Evolutionary conservation across 306 rosid species (phyloP), one percentile per base, ranked within the genome.

Genomic region (Lathyrus sativus): DNA sequence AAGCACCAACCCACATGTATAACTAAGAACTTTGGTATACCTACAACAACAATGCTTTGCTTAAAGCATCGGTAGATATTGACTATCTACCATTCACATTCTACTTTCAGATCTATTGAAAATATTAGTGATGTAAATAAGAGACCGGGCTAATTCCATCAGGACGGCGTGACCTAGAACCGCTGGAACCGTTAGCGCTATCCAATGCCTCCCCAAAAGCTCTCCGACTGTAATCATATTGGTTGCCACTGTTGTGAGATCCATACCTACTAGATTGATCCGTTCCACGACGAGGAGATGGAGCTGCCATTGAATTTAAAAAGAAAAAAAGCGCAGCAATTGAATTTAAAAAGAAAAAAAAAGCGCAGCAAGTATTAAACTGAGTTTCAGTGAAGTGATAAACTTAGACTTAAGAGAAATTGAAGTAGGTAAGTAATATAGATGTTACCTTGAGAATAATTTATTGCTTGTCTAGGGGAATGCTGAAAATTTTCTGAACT

Each of bases 191-290:
- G 76, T 76, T 84, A 74, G 80, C 74, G 80, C 76, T 83, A 81
- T 87, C 96, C 85, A 81, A 48, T 18, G 90, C 76, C 50, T 85
- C 73, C 80, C 87, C 89, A 74, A 70, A 71, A 56, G 80, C 85
- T 78, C 90, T 82, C 56, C 89, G 93, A 74, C 95, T 82, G 87
- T 79, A 74, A 41, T 86, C 96, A 70, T 78, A 71, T 83, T 85
- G 66, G 86, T 74, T 77, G 82, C 81, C 81, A 79, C 71, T 71
- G 59, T 54, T 54, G 75, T 61, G 86, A 49, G 85, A 79, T 82
- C 89, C 89, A 75, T 74, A 62, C 70, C 84, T 91, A 87, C 80
- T 84, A 79, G 85, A 72, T 62, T 77, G 89, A 73, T 85, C 82
- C 69, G 39, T 67, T 79, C 76, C 83, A 69, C 86, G 90, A 53